Conservation (phyloP, 306 rosid species). For the Gleditsia sinensis region DNA sequence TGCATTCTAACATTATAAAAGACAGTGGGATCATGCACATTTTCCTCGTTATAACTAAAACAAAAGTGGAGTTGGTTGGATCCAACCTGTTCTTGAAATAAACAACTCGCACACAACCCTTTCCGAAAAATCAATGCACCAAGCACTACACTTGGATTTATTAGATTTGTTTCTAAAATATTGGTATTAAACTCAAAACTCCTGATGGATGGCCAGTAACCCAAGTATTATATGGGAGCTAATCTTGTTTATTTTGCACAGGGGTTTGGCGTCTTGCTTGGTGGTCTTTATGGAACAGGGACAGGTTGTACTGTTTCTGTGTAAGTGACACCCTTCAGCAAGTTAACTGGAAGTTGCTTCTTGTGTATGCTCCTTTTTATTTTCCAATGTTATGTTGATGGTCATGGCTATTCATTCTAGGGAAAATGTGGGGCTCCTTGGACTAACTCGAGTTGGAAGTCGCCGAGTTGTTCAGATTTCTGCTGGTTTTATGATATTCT, state of each 20-base stretch:
- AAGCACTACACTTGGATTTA: too few relatives aligned
- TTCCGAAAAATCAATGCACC: too few relatives aligned
- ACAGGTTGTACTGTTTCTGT: conserved; percentile 86
- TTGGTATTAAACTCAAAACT: too few relatives aligned
- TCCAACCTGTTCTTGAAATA: too few relatives aligned
- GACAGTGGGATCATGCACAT: too few relatives aligned
- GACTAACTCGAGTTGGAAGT: conserved; percentile 93
- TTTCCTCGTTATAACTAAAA: too few relatives aligned
- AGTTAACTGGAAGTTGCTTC: not conserved
- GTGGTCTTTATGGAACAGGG: conserved; percentile 89
- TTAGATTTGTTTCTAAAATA: too few relatives aligned
- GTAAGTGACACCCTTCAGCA: conserved; percentile 45
- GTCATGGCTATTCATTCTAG: conserved; percentile 40
- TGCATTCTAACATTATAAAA: too few relatives aligned
- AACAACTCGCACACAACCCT: too few relatives aligned
- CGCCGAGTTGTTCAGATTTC: conserved; percentile 95
- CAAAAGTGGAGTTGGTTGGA: too few relatives aligned
- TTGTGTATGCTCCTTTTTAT: not conserved
- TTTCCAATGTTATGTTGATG: not conserved
- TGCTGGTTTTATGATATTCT: conserved; percentile 96
- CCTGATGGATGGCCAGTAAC: too few relatives aligned
- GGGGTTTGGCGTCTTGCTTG: conserved; percentile 87
- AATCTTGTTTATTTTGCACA: conserved; percentile 30
- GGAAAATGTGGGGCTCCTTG: conserved; percentile 94
- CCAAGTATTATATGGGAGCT: too few relatives aligned